These are phyloP conservation scores for Pseudogymnoascus sp. DNA, from an alignment of 2,329 filamentous ascomycete species.

Conservation along the genomic window DNA sequence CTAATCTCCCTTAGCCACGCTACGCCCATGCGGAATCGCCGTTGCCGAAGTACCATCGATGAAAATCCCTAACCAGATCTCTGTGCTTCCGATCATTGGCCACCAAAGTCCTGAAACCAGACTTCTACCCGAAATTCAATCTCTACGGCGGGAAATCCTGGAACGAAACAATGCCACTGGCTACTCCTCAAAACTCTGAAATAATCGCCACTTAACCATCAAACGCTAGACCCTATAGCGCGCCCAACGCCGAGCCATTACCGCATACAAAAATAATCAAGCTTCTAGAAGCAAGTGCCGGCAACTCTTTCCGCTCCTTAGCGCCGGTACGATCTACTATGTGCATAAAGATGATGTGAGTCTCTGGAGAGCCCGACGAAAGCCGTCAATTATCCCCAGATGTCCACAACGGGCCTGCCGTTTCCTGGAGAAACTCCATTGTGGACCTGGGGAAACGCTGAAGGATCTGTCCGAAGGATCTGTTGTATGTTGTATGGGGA, in stretches of 20 bases:
- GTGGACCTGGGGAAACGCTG: neutral
- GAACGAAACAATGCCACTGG: neutral
- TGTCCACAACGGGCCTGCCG: neutral
- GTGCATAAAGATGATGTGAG: neutral
- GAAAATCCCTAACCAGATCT: neutral
- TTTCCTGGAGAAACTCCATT: slow-evolving; percentile 11
- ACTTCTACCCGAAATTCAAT: neutral
- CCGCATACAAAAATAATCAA: slow-evolving; percentile 6
- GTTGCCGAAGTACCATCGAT: slow-evolving; percentile 8
- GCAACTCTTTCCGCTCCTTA: neutral
- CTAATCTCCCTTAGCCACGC: slow-evolving; percentile 1
- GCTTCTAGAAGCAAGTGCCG: slow-evolving; percentile 1
- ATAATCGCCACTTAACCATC: neutral
- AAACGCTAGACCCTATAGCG: neutral
- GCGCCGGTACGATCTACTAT: neutral
- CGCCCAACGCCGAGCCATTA: slow-evolving; percentile 1
- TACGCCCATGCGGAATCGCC: neutral
- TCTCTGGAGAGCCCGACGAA: neutral
- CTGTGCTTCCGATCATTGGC: neutral
- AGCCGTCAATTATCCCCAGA: slow-evolving; percentile 9
- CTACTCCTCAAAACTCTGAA: neutral
- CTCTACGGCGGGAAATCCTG: neutral
- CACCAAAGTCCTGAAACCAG: neutral
- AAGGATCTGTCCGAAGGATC: neutral
- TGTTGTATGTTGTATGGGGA: neutral